These are phyloP conservation scores for rapeseed (Brassica napus) DNA, from an alignment of 345 rosid species.

Conservation along the genomic window Da-Ae NC_063449.1:27797501-27798000, in stretches of 20 bases:
- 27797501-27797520: too few relatives aligned
- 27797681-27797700: neutral
- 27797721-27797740: neutral
- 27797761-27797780: slow-evolving; percentile 13
- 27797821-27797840: slow-evolving; percentile 34
- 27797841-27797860: slow-evolving; percentile 38
- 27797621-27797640: too few relatives aligned
- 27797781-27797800: neutral
- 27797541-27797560: too few relatives aligned
- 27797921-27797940: slow-evolving; percentile 36
- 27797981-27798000: slow-evolving; percentile 12
- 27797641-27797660: too few relatives aligned
- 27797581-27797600: too few relatives aligned
- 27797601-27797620: too few relatives aligned
- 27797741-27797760: slow-evolving; percentile 10
- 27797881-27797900: slow-evolving; percentile 42
- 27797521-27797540: too few relatives aligned
- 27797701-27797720: neutral
- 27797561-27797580: too few relatives aligned
- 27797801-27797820: slow-evolving; percentile 13
- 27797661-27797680: too few relatives aligned
- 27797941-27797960: slow-evolving; percentile 40
- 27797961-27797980: slow-evolving; percentile 16
- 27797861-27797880: slow-evolving; percentile 36
- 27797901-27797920: slow-evolving; percentile 45